These are phyloP conservation scores for Hemileia vastatrix DNA, from an alignment of 1,284 basidiomycete genomes.

Conservation along the genomic window DNA sequence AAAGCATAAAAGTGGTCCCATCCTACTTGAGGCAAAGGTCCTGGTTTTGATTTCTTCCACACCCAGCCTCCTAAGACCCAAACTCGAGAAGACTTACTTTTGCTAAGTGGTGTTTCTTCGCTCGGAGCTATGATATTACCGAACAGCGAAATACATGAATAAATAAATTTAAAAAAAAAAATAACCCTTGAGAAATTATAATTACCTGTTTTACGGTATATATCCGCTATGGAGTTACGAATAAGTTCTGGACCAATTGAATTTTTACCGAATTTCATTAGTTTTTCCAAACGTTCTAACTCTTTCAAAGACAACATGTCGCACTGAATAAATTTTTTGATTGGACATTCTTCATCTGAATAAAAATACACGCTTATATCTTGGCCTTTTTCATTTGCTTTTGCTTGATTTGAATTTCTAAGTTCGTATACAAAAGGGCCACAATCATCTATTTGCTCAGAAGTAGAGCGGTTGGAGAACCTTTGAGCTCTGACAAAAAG, in stretches of 20 bases:
- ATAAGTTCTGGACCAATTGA: conserved; percentile 18
- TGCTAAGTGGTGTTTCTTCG: too few species aligned
- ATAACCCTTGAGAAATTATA: neutral
- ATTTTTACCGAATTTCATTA: conserved; percentile 17
- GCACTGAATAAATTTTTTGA: conserved; percentile 7
- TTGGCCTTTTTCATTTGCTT: too few species aligned
- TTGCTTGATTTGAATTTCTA: too few species aligned
- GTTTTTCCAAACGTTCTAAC: conserved; percentile 8
- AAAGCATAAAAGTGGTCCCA: conserved; percentile 18
- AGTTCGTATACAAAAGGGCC: too few species aligned
- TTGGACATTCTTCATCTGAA: too few species aligned
- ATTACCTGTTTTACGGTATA: conserved; percentile 10
- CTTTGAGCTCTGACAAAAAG: conserved; percentile 20
- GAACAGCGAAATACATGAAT: too few species aligned
- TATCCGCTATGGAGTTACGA: conserved; percentile 14
- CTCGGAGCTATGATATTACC: too few species aligned
- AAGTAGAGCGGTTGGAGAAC: neutral
- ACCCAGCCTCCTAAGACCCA: conserved; percentile 20
- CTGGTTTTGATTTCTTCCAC: conserved; percentile 12
- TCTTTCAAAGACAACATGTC: conserved; percentile 15
- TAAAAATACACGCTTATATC: too few species aligned
- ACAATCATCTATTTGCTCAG: too few species aligned
- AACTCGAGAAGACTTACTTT: conserved; percentile 7
- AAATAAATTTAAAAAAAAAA: too few species aligned
- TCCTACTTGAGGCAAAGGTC: conserved; percentile 11